A percentile compares a stretch with the other conserved stretches of the same genome.
phyloP scores from a whole-genome alignment of 129 eudicot genomes.

The Tagetes erecta region DNA sequence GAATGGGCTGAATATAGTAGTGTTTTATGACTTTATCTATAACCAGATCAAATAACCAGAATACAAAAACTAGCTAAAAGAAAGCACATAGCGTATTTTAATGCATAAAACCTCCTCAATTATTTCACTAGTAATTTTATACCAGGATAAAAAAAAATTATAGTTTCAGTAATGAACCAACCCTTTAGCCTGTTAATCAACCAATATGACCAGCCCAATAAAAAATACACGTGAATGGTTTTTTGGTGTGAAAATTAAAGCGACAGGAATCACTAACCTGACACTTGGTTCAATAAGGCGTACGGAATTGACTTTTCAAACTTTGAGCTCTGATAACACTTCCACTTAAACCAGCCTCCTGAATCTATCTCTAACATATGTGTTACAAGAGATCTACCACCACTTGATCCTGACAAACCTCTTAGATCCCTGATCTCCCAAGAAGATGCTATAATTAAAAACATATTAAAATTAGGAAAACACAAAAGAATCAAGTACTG shows the following conservation, averaged over 20 bases:
- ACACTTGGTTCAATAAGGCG: conserved; percentile 90
- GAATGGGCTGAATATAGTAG: background rate
- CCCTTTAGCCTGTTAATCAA: background rate
- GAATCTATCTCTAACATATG: conserved; percentile 81
- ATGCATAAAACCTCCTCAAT: background rate
- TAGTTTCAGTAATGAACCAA: background rate
- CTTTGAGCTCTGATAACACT: conserved; percentile 50
- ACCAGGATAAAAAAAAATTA: background rate
- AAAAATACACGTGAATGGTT: conserved; percentile 10
- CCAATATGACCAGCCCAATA: background rate
- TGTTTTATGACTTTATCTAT: background rate
- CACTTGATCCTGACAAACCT: conserved; percentile 40
- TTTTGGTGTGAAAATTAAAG: background rate
- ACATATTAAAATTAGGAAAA: conserved; percentile 3
- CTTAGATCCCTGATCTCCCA: conserved; percentile 85
- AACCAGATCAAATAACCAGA: background rate
- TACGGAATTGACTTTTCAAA: conserved; percentile 76
- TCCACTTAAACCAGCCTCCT: conserved; percentile 81
- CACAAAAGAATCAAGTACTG: conserved; percentile 1
- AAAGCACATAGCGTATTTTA: background rate
- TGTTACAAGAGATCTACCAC: conserved; percentile 74
- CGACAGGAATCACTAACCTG: conserved; percentile 54
- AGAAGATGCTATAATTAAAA: conserved; percentile 67
- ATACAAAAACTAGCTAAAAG: background rate
- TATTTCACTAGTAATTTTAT: background rate